Conservation (phyloP, 1,284 basidiomycete species). For the Caloboletus inedulis region DNA sequence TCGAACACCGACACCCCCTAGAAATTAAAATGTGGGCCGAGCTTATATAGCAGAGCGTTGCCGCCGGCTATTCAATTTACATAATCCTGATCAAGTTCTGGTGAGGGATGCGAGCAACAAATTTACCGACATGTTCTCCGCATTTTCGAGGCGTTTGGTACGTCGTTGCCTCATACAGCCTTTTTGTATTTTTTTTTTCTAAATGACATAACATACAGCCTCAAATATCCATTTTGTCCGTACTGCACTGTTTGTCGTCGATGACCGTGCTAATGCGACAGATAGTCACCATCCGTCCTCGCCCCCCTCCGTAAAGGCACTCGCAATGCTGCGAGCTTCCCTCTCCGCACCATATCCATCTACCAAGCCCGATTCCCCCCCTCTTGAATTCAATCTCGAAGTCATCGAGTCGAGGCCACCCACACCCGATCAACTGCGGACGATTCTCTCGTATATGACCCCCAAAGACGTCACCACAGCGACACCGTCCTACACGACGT, state of each 20-base stretch:
- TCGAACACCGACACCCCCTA: too few relatives aligned
- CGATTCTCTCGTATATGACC: slow-evolving; percentile 61
- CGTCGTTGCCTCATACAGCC: slow-evolving; percentile 9
- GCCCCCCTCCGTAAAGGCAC: slow-evolving; percentile 57
- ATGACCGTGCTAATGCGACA: slow-evolving; percentile 1
- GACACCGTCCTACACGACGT: slow-evolving; percentile 39
- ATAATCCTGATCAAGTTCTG: slow-evolving; percentile 4
- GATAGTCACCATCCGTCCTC: slow-evolving; percentile 62
- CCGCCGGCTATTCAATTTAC: neutral
- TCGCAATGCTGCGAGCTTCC: slow-evolving; percentile 55
- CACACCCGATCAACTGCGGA: slow-evolving; percentile 62
- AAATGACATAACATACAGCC: slow-evolving; percentile 38
- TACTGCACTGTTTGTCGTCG: slow-evolving; percentile 7
- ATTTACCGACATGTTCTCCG: slow-evolving; percentile 26
- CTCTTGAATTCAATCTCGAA: slow-evolving; percentile 67
- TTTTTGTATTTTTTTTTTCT: neutral
- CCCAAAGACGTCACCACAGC: slow-evolving; percentile 30
- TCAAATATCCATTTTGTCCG: slow-evolving; percentile 66
- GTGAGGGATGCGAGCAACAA: neutral
- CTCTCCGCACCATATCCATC: slow-evolving; percentile 60
- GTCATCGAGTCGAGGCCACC: slow-evolving; percentile 63
- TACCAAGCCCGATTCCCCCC: slow-evolving; percentile 39
- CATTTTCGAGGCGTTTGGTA: slow-evolving; percentile 33
- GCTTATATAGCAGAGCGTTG: too few relatives aligned
- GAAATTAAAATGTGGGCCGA: too few relatives aligned